Evolutionary conservation across 805 yeast species (phyloP), one percentile per base, ranked within the genome.

Genomic region (Kodamaea sagamina): DNA sequence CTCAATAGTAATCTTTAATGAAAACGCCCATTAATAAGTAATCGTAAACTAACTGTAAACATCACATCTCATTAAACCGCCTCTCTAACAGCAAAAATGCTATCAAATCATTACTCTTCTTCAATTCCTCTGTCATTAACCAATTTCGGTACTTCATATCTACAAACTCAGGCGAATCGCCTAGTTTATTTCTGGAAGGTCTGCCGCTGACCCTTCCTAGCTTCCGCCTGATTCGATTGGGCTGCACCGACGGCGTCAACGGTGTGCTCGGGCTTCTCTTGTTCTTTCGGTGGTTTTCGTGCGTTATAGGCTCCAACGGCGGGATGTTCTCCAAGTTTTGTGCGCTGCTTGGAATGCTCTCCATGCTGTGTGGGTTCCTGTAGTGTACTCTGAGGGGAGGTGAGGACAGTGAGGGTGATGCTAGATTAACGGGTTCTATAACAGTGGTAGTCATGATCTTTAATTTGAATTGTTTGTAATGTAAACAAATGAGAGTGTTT

Each of bases 181-280:
- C 36, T 17, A 38, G 31, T 28, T 15, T 34, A 12, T 24, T 32
- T 15, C 40, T 37, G n/a, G 22, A 6, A 22, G 36, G 44, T 12
- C 36, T 27, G 15, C 46, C 13, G 8, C 26, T 13, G 10, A 28
- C 32, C 6, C n/a, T 18, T 6, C 28, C 43, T 18, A 43, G 31
- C 39, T 46, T 43, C n/a, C 50, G 25, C 22, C 63, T 46, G 44
- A 54, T 47, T 12, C 52, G 44, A 17, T 40, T 53, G 32, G 54
- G 54, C 19, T 53, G 60, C 15, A 50, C 43, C 6, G 66, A 54
- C 11, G 63, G 64, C 6, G 66, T 54, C 39, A 66, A 48, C 1
- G 74, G 74, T 4, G 74, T 65, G 12, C 62, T 50, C 17, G 74
- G 67, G 5, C 63, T 67, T 36, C 72, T 52, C 47, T 66, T 65